Evolutionary conservation across 2,329 filamentous ascomycete genomes (phyloP).

Genomic region (Fonsecaea monophora): DNA sequence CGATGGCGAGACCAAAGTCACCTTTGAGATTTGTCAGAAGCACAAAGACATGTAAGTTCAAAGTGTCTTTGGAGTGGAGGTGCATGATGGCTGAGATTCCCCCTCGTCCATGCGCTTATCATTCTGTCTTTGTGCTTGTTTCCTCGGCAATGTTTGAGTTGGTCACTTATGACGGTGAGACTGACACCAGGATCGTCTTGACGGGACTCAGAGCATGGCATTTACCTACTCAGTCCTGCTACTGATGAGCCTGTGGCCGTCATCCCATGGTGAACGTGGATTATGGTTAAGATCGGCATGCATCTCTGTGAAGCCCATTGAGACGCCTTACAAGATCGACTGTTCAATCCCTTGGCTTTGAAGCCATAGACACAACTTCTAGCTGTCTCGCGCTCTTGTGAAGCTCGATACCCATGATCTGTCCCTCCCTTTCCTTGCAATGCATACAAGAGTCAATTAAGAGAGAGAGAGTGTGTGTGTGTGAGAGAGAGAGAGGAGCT

Average conservation of each 20-base stretch:
- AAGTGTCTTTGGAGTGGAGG: neutral
- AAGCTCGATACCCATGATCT: neutral
- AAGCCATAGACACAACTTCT: neutral
- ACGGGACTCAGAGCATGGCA: neutral
- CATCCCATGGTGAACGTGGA: neutral
- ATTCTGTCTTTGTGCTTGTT: neutral
- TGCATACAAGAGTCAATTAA: neutral
- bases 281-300: neutral
- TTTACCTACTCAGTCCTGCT: neutral
- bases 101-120: neutral
- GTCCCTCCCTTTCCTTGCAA: neutral
- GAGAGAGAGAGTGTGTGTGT: too few relatives aligned
- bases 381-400: neutral
- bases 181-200: neutral
- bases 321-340: neutral
- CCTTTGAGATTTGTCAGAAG: constrained; percentile 27
- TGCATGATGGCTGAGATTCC: neutral
- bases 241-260: neutral
- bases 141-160: neutral
- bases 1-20: constrained; percentile 28
- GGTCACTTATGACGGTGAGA: neutral
- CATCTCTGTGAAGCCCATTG: neutral
- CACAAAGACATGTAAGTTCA: constrained; percentile 28
- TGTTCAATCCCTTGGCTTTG: neutral
- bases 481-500: neutral